Evolutionary conservation across 2,329 filamentous ascomycete species (phyloP).

Genomic region (Penicillium sp.): DNA sequence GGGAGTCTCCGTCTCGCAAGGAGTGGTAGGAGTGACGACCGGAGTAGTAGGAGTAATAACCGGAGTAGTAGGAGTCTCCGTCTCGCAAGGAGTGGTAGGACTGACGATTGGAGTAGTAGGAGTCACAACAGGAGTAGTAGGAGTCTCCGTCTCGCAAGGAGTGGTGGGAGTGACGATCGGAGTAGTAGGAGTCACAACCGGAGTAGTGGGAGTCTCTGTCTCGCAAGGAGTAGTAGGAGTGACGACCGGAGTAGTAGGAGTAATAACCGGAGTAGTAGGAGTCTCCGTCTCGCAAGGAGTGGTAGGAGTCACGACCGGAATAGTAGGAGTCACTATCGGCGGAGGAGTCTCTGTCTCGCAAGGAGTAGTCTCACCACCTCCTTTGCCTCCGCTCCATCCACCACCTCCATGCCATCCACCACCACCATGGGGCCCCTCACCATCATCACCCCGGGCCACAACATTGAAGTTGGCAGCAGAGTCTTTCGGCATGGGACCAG

Average conservation of each 20-base stretch:
- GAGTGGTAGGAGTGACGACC: no score
- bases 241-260: not conserved
- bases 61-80: not conserved
- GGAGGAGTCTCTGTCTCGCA: constrained; percentile 14
- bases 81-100: constrained; percentile 6
- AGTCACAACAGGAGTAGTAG: not conserved
- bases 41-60: not conserved
- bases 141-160: constrained; percentile 3
- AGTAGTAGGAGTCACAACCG: not conserved
- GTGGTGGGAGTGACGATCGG: no score
- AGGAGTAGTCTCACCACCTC: not conserved
- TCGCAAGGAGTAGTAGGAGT: not conserved
- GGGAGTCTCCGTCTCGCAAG: constrained; percentile 15
- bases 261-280: constrained; percentile 1
- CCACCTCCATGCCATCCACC: no score
- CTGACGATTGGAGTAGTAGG: not conserved
- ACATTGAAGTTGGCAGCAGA: constrained; percentile 8
- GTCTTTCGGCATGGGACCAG: constrained; percentile 14
- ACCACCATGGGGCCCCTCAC: not conserved
- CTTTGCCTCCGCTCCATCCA: not conserved
- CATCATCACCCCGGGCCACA: constrained; percentile 9
- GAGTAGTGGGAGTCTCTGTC: constrained; percentile 1
- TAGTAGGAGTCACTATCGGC: constrained; percentile 1
- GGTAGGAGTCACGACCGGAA: not conserved
- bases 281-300: constrained; percentile 5